These are phyloP conservation scores for Rhizopus delemar DNA, from an alignment of 371 early-diverging fungal species.

Conservation along the genomic window DNA sequence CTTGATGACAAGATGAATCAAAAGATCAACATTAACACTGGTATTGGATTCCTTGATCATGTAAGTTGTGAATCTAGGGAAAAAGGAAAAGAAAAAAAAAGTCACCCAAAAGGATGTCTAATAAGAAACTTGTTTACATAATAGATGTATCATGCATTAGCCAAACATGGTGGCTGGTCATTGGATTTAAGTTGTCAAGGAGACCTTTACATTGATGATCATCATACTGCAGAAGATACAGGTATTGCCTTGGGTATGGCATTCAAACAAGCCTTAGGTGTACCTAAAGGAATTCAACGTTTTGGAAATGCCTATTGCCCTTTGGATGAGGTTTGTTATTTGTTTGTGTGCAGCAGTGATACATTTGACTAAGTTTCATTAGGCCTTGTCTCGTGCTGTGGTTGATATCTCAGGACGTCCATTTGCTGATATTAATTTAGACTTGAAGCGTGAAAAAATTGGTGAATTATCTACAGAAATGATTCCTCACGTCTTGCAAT, in stretches of 20 bases:
- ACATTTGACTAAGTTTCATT: background rate
- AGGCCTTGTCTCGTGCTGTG: constrained; percentile 91
- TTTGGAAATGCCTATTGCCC: constrained; percentile 96
- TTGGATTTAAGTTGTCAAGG: constrained; percentile 80
- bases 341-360: too few relatives aligned
- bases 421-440: constrained; percentile 78
- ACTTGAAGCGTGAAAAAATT: constrained; percentile 86
- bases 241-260: constrained; percentile 92
- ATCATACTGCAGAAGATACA: constrained; percentile 96
- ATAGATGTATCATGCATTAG: constrained; percentile 95
- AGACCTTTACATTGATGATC: constrained; percentile 95
- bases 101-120: background rate
- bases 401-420: constrained; percentile 97
- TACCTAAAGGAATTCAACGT: constrained; percentile 87
- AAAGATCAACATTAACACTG: constrained; percentile 79
- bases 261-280: constrained; percentile 89
- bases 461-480: constrained; percentile 91
- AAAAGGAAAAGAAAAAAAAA: background rate
- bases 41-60: constrained; percentile 97
- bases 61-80: constrained; percentile 42
- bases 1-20: constrained; percentile 64
- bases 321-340: constrained; percentile 77
- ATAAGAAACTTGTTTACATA: background rate
- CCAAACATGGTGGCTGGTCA: constrained; percentile 92
- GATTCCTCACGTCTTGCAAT: constrained; percentile 93